phyloP scores from a whole-genome alignment of 1,284 basidiomycete species.

The Schizophyllum amplum region DNA sequence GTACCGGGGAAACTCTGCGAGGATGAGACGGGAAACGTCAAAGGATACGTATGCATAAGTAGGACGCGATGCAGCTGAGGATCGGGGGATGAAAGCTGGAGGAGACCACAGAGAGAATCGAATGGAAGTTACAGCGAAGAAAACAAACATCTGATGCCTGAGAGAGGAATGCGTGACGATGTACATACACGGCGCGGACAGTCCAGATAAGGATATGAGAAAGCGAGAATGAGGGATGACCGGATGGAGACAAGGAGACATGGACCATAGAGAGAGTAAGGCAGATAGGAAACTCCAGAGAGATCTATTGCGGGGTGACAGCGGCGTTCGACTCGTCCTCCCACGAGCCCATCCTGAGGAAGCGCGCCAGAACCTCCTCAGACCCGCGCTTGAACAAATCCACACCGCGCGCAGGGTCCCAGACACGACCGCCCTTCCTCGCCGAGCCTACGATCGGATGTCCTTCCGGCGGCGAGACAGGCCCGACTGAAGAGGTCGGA shows the following conservation, averaged over 20 bases:
- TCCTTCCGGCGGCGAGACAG: conserved; percentile 35
- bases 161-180: background rate
- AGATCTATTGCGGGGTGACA: conserved; percentile 7
- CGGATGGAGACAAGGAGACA: too few relatives aligned
- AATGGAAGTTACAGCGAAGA: background rate
- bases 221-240: background rate
- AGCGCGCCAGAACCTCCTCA: conserved; percentile 73
- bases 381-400: conserved; percentile 77
- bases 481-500: conserved; percentile 43
- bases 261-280: background rate
- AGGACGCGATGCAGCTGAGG: background rate
- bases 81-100: background rate
- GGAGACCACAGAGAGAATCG: background rate
- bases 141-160: background rate
- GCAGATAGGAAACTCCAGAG: too few relatives aligned
- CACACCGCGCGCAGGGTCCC: conserved; percentile 73
- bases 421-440: conserved; percentile 46
- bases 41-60: too few relatives aligned
- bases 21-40: too few relatives aligned
- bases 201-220: background rate
- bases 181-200: background rate
- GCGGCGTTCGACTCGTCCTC: conserved; percentile 37
- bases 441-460: conserved; percentile 15
- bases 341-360: conserved; percentile 69
- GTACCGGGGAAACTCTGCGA: too few relatives aligned